Base-by-base conservation (phyloP, 352 stramenopile genomes). In the Globisporangium acanthophoron region DNA sequence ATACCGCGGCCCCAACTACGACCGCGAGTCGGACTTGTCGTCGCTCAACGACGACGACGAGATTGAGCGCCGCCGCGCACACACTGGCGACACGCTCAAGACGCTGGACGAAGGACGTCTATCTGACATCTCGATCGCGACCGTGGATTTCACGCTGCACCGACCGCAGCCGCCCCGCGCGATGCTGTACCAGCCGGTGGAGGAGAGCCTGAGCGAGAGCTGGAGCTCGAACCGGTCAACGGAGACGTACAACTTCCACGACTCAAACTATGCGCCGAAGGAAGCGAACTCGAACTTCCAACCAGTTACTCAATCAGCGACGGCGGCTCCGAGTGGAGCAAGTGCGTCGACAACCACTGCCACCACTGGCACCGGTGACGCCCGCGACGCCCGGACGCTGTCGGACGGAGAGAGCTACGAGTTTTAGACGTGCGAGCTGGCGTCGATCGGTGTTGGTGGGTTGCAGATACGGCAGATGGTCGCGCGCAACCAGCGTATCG, bases 401-500 rank as follows among this genome's bases (percentile, higher is more conserved):
- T 86, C 76, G 27, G 76, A 85, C 50, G 80, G 77, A 31, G 76
- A 87, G 63, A 85, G 69, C 58, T 90, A 90, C 66, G 80, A 90
- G 67, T 90, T 90, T 54, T 90, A 52, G 86, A 20, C 40, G 40
- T 9, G 18, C 41, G 18, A 8, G 41, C 39, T 43, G 39, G 39
- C 39, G 39, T n/a, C 13, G 39, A 7, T 16, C 39, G 5, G 15
- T n/a, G 39, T 43, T 43, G 39, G 3, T 24, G n/a, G 41, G 40
- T 8, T 46, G 40, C 15, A 21, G 41, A 47, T 9, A 27, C 41
- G 33, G 33, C 33, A 13, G 33, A 39, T 39, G 33, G 8, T 12
- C 8, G 31, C 31, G 31, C 31, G 31, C 31, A 35, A 9, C 31
- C 31, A 39, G 33, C 33, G 33, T 12, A 39, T 39, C 33, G 7